Evolutionary conservation across 176 grass and related monocot genomes (phyloP).

Genomic region (Pharus latifolius): DNA sequence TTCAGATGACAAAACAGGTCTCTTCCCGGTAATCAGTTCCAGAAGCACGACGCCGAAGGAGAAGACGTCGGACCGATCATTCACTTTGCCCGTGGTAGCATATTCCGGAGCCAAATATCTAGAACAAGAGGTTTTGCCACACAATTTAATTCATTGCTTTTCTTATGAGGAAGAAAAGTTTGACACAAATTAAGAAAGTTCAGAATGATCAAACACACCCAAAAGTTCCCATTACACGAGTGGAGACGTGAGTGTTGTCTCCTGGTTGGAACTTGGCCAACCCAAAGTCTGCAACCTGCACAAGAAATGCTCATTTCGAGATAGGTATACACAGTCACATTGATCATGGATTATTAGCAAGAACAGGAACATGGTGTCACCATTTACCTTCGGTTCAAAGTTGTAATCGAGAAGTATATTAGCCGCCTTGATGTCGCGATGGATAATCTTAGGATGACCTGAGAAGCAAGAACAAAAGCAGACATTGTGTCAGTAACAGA

Average conservation of each 20-base stretch:
- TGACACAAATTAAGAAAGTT: background rate
- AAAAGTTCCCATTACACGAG: slow-evolving; percentile 65
- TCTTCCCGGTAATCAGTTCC: slow-evolving; percentile 56
- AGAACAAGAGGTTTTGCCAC: no score
- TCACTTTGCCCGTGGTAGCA: slow-evolving; percentile 39
- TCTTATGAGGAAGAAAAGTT: no score
- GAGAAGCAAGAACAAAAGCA: background rate
- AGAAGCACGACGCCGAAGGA: slow-evolving; percentile 64
- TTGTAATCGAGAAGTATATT: slow-evolving; percentile 80
- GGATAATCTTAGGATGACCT: slow-evolving; percentile 90
- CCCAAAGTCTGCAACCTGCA: slow-evolving; percentile 89
- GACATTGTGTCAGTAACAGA: background rate
- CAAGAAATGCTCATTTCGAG: background rate
- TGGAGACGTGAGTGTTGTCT: slow-evolving; percentile 48
- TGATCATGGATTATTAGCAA: background rate
- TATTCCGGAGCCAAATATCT: slow-evolving; percentile 66
- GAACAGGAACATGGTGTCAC: background rate
- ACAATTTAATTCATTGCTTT: no score
- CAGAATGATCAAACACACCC: slow-evolving; percentile 33
- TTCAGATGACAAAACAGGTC: slow-evolving; percentile 21
- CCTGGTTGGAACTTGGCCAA: slow-evolving; percentile 53
- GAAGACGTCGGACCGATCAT: slow-evolving; percentile 47
- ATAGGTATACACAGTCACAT: background rate
- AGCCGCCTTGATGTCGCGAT: slow-evolving; percentile 85
- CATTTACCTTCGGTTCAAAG: slow-evolving; percentile 64